A percentile compares a stretch with the other conserved stretches of the same genome.
Conservation (phyloP, 352 stramenopile genomes). For the Globisporangium polare region DNA sequence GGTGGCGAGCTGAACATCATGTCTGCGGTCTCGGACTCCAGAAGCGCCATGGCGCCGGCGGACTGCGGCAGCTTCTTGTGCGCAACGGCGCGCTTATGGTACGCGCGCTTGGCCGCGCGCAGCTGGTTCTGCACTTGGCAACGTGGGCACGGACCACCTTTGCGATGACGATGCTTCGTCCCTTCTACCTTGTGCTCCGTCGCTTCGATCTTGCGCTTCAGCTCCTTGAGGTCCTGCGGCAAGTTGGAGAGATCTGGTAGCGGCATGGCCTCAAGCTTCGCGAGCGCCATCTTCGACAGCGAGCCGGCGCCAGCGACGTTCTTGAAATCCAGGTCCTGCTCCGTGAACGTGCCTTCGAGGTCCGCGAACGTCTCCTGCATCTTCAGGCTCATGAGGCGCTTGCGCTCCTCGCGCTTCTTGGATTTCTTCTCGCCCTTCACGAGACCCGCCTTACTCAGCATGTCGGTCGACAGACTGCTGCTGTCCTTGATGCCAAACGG, state of each 20-base stretch:
- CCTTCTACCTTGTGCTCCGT: slow-evolving; percentile 84
- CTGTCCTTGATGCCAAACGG: slow-evolving; percentile 31
- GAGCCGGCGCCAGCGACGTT: slow-evolving; percentile 40
- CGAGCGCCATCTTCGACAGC: slow-evolving; percentile 59
- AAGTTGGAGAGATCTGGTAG: slow-evolving; percentile 72
- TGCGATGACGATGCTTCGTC: slow-evolving; percentile 84
- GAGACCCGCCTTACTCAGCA: slow-evolving; percentile 1
- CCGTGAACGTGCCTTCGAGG: slow-evolving; percentile 58
- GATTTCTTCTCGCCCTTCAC: slow-evolving; percentile 52
- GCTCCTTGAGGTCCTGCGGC: slow-evolving; percentile 72
- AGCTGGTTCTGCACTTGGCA: slow-evolving; percentile 85
- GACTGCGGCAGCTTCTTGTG: slow-evolving; percentile 80
- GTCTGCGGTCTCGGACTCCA: slow-evolving; percentile 11
- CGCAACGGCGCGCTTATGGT: slow-evolving; percentile 75
- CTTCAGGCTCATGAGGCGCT: slow-evolving; percentile 57
- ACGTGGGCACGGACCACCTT: slow-evolving; percentile 72
- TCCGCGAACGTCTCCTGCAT: slow-evolving; percentile 69
- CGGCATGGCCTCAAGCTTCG: slow-evolving; percentile 65
- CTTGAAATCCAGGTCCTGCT: slow-evolving; percentile 67
- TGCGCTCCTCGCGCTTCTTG: slow-evolving; percentile 63
- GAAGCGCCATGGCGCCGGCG: slow-evolving; percentile 5
- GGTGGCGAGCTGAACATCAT: slow-evolving; percentile 15
- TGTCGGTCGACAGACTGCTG: not conserved
- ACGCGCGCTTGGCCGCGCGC: slow-evolving; percentile 69
- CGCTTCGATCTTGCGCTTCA: slow-evolving; percentile 83